Evolutionary conservation across 108 stramenopile species (phyloP), one percentile per base, ranked within the genome.

Genomic region (Pseudonitzschia pungens): DNA sequence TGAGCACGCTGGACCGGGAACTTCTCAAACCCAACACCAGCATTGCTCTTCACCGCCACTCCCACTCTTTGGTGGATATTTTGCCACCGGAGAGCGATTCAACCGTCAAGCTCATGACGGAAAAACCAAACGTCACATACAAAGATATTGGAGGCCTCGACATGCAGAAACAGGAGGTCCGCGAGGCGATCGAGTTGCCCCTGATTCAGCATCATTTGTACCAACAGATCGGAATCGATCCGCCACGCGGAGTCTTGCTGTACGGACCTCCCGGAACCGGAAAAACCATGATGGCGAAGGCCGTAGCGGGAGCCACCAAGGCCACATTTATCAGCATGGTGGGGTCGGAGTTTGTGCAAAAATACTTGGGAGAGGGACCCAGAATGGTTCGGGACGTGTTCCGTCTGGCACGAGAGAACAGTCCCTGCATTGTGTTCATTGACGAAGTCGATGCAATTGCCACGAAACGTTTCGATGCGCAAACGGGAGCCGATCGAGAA

Each of bases 251-350:
- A 31, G 99, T 99, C 20, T 80, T 99, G 64, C 72, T 99, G 76
- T 99, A 98, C 71, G 99, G 89, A 7, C 92, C 92, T 10, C 90
- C 89, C 5, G 87, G 82, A 22, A 94, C 97, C 48, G 99, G 99
- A 31, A 99, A 99, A 80, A 99, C 99, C 36, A 98, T 99, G 99
- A 97, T 99, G 95, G 99, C 99, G 51, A 98, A 99, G 79, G 99
- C 99, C 9, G 98, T 98, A 3, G 99, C 99, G 28, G 97, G 98
- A 80, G 93, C 98, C 24, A 99, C 99, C 16, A 85, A 92, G 50
- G 99, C 99, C 29, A 94, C 97, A 52, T 99, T 99, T 82, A 99
- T 99, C 71, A 89, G 89, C 83, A 96, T 99, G 94, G 97, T 97
- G 12, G 99, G 99, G 22, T 93, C 92, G 14, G 98, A 99, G 78